A percentile compares a stretch with the other conserved stretches of the same genome.
These are phyloP conservation scores for Leccinum variicolor DNA, from an alignment of 768 basidiomycete species.

Conservation along the genomic window DNA sequence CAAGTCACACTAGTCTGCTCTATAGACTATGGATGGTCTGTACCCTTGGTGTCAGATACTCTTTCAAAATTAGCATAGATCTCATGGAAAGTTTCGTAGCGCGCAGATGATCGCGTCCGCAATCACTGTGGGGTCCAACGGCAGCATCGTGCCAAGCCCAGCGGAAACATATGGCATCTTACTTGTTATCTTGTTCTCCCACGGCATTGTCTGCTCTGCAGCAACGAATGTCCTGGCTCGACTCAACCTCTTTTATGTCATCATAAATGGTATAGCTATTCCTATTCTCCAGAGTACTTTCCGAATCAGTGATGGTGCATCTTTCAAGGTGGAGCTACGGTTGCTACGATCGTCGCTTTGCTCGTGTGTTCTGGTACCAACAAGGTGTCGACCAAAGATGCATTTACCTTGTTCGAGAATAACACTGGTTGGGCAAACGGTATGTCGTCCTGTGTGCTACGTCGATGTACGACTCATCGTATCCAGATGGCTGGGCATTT, in stretches of 20 bases:
- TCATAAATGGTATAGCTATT: slow-evolving; percentile 51
- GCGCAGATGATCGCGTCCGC: slow-evolving; percentile 78
- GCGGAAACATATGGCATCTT: slow-evolving; percentile 69
- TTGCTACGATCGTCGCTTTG: slow-evolving; percentile 61
- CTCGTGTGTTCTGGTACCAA: slow-evolving; percentile 53
- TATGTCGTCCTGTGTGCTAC: slow-evolving; percentile 26
- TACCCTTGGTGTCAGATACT: not conserved
- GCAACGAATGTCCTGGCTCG: slow-evolving; percentile 62
- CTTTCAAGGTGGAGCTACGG: slow-evolving; percentile 53
- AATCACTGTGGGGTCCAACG: slow-evolving; percentile 57
- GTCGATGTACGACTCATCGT: not conserved
- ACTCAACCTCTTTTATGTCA: slow-evolving; percentile 66
- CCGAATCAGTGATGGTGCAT: not conserved
- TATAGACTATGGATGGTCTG: slow-evolving; percentile 37
- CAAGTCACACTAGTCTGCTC: slow-evolving; percentile 69
- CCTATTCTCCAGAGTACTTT: not conserved
- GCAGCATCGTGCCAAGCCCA: slow-evolving; percentile 43
- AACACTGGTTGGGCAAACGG: slow-evolving; percentile 65
- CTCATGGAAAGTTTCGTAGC: slow-evolving; percentile 24
- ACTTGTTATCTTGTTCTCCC: slow-evolving; percentile 56
- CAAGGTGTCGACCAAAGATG: slow-evolving; percentile 61
- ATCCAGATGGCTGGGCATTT: slow-evolving; percentile 68
- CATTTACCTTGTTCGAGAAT: slow-evolving; percentile 69
- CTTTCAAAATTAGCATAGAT: not conserved
- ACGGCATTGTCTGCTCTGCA: slow-evolving; percentile 69